phyloP scores from a whole-genome alignment of 2,329 filamentous ascomycete species.

The Trichoderma hamatum region DNA sequence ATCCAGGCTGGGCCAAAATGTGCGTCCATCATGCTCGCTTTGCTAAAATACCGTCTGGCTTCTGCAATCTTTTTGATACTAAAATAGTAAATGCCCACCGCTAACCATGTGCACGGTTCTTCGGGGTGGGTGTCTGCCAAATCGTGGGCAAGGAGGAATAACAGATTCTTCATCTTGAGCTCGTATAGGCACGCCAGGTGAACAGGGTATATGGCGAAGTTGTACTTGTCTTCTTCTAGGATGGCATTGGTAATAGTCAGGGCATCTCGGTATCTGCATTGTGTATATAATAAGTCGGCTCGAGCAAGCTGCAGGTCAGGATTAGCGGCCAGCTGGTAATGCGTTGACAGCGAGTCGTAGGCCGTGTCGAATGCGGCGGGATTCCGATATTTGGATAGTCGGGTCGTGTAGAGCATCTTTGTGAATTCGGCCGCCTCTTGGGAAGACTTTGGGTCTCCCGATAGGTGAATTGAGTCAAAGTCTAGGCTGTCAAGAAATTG shows the following conservation, averaged over 20 bases:
- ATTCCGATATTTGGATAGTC: constrained; percentile 92
- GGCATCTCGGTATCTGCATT: constrained; percentile 90
- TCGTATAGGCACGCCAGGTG: constrained; percentile 92
- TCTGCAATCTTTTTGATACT: constrained; percentile 87
- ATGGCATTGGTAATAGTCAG: constrained; percentile 82
- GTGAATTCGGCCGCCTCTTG: constrained; percentile 90
- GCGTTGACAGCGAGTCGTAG: constrained; percentile 87
- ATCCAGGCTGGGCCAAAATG: constrained; percentile 99
- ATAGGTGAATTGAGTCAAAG: constrained; percentile 78
- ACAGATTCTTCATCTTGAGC: constrained; percentile 79
- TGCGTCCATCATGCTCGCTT: constrained; percentile 95
- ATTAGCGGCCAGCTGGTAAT: constrained; percentile 85
- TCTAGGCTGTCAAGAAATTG: constrained; percentile 84
- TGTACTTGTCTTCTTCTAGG: constrained; percentile 81
- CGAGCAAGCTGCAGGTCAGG: constrained; percentile 87
- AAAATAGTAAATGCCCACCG: constrained; percentile 94
- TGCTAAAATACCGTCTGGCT: constrained; percentile 93
- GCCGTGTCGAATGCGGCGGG: constrained; percentile 80
- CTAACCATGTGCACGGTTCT: constrained; percentile 90
- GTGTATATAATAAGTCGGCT: constrained; percentile 89
- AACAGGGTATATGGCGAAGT: constrained; percentile 84
- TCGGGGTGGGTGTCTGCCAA: constrained; percentile 89
- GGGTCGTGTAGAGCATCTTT: constrained; percentile 93
- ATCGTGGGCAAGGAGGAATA: constrained; percentile 91
- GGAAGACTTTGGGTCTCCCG: constrained; percentile 61